phyloP scores from a whole-genome alignment of 2,329 filamentous ascomycete genomes.

The Decorospora gaudefroyi region DNA sequence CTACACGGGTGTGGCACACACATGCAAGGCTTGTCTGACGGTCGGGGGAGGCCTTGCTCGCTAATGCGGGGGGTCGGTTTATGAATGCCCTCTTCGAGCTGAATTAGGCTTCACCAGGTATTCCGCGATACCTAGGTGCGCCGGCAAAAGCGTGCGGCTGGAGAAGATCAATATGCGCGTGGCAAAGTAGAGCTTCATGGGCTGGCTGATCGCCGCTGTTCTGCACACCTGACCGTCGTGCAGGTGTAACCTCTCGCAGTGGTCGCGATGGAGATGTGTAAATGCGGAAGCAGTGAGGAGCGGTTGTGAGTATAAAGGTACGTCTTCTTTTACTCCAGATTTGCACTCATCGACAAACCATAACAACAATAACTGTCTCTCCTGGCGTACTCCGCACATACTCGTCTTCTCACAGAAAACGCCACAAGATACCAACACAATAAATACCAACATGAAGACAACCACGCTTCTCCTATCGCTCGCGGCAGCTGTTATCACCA shows the following conservation, averaged over 20 bases:
- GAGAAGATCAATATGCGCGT: constrained; percentile 10
- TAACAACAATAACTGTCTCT: constrained; percentile 1
- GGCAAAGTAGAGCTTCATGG: constrained; percentile 18
- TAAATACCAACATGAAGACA: constrained; percentile 27
- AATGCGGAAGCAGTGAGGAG: constrained; percentile 1
- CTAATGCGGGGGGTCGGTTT: constrained; percentile 23
- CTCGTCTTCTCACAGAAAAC: not conserved
- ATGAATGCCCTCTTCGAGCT: constrained; percentile 19
- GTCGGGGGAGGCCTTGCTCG: constrained; percentile 12
- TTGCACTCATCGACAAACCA: constrained; percentile 1
- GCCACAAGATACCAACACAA: not conserved
- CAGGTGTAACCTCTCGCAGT: constrained; percentile 11
- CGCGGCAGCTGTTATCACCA: constrained; percentile 28
- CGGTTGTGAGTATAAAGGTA: constrained; percentile 14
- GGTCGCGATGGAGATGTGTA: constrained; percentile 12
- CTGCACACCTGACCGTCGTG: constrained; percentile 19
- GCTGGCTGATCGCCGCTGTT: constrained; percentile 8
- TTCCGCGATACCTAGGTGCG: constrained; percentile 13
- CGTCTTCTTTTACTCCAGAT: not conserved
- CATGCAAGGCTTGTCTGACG: constrained; percentile 18
- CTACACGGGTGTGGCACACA: constrained; percentile 9
- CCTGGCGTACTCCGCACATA: constrained; percentile 6
- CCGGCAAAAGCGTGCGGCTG: constrained; percentile 1
- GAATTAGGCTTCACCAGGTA: constrained; percentile 9
- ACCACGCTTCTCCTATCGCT: constrained; percentile 27